phyloP scores from a whole-genome alignment of 768 basidiomycete genomes.

The Pleurotus pulmonarius region DNA sequence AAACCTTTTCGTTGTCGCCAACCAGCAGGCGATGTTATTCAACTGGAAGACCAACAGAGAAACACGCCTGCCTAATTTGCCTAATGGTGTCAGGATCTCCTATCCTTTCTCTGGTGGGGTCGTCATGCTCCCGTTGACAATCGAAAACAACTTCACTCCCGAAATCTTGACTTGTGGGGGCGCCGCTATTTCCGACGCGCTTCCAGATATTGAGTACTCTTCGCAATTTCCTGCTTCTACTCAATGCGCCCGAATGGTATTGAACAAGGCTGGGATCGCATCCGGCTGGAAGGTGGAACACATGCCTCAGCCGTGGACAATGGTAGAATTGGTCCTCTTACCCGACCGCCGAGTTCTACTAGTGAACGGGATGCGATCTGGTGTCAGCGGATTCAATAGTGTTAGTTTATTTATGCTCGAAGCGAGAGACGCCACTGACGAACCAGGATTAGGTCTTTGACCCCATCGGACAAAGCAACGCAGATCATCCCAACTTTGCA shows the following conservation, averaged over 20 bases:
- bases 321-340: constrained; percentile 33
- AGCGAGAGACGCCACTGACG: background rate
- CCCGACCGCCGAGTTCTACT: constrained; percentile 38
- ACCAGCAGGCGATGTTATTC: constrained; percentile 38
- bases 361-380: constrained; percentile 38
- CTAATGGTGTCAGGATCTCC: constrained; percentile 39
- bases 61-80: constrained; percentile 34
- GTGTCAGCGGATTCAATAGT: constrained; percentile 34
- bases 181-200: constrained; percentile 26
- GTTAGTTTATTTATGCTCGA: constrained; percentile 12
- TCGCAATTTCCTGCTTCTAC: constrained; percentile 35
- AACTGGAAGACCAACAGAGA: constrained; percentile 35
- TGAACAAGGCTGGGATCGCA: constrained; percentile 37
- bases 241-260: constrained; percentile 38
- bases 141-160: constrained; percentile 34
- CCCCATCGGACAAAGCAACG: constrained; percentile 32
- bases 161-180: constrained; percentile 47
- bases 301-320: constrained; percentile 36
- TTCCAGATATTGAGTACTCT: constrained; percentile 22
- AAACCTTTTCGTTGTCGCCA: constrained; percentile 37
- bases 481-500: constrained; percentile 28
- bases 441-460: constrained; percentile 8
- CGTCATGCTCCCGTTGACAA: constrained; percentile 31
- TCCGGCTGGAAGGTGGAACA: constrained; percentile 42
- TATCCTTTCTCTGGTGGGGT: constrained; percentile 35